A percentile compares a stretch with the other conserved stretches of the same genome.
phyloP scores from a whole-genome alignment of 352 stramenopile genomes.

The Globisporangium recalcitrans region DNA sequence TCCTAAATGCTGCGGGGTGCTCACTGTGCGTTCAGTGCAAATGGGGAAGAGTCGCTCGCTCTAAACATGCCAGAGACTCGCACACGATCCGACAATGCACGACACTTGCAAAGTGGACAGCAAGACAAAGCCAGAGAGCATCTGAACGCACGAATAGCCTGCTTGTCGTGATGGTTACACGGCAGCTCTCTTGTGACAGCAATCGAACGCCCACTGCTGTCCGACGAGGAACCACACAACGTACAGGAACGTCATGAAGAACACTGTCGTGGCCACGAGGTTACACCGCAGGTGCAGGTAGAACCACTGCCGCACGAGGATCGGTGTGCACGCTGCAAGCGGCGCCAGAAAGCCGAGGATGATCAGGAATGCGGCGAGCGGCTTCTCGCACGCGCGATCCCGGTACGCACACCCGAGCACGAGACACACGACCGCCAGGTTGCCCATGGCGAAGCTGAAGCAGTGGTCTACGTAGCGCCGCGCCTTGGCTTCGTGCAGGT shows the following conservation, averaged over 20 bases:
- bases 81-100: background rate
- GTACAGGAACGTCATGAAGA: conserved; percentile 21
- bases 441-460: conserved; percentile 31
- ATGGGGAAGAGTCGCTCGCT: background rate
- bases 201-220: conserved; percentile 31
- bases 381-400: conserved; percentile 23
- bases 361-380: conserved; percentile 26
- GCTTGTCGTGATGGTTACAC: no score
- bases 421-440: conserved; percentile 31
- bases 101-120: background rate
- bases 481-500: conserved; percentile 17
- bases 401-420: conserved; percentile 26
- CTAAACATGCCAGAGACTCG: background rate
- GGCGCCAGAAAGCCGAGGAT: conserved; percentile 26
- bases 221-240: conserved; percentile 28
- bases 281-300: conserved; percentile 33
- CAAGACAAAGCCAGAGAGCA: background rate
- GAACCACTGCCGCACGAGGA: conserved; percentile 37
- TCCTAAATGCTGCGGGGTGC: background rate
- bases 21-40: no score
- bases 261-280: conserved; percentile 13
- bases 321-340: conserved; percentile 26
- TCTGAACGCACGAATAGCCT: no score
- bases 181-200: conserved; percentile 26
- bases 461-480: conserved; percentile 30